phyloP scores from a whole-genome alignment of 2,329 filamentous ascomycete genomes.

The Zymoseptoria brevis region DNA sequence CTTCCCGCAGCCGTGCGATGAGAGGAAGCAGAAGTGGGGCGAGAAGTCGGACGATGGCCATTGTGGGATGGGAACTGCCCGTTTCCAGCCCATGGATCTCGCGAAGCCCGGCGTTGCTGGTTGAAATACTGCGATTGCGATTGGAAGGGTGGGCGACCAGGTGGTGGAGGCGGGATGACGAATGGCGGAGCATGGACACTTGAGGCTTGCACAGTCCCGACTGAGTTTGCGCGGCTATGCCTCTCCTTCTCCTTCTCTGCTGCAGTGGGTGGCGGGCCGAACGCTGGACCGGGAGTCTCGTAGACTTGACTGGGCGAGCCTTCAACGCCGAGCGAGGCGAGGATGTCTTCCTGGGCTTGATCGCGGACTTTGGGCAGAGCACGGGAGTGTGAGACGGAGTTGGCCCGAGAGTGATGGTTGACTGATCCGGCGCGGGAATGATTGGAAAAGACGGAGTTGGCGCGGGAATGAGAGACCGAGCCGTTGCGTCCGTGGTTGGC shows the following conservation, averaged over 20 bases:
- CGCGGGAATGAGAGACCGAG: constrained; percentile 7
- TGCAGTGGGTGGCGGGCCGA: constrained; percentile 22
- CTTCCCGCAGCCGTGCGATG: not conserved
- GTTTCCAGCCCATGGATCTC: not conserved
- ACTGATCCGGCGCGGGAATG: not conserved
- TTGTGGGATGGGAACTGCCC: not conserved
- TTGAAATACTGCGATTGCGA: not conserved
- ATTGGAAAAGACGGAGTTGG: constrained; percentile 6
- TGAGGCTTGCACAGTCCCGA: constrained; percentile 1
- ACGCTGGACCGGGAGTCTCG: constrained; percentile 31
- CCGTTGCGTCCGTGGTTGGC: constrained; percentile 1
- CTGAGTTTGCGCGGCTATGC: constrained; percentile 12
- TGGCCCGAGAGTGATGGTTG: constrained; percentile 19
- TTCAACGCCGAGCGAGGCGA: constrained; percentile 31
- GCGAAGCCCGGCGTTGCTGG: not conserved
- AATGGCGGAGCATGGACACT: not conserved
- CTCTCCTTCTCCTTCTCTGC: not conserved
- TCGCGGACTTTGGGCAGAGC: constrained; percentile 22
- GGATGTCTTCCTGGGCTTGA: constrained; percentile 28
- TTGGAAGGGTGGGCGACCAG: not conserved
- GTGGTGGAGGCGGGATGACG: not conserved
- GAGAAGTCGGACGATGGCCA: not conserved
- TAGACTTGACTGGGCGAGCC: constrained; percentile 32
- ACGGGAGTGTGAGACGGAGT: constrained; percentile 21
- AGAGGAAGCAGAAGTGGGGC: not conserved